Base-by-base conservation (phyloP, 257 asterid species). In the Eustoma russellianum region DNA sequence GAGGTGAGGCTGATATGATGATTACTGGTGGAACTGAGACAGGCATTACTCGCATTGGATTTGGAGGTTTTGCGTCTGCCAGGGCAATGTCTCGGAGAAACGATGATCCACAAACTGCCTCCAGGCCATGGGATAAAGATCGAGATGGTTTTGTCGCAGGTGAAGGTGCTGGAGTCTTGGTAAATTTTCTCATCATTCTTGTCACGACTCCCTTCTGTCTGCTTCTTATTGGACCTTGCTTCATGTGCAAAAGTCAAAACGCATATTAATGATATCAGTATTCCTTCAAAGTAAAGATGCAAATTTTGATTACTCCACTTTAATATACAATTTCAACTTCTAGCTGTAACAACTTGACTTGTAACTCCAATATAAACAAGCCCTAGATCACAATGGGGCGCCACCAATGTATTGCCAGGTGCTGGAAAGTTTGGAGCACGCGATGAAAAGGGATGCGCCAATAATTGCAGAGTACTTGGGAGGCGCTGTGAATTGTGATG, bases 1-100 rank as follows among this genome's bases (percentile, higher is more conserved):
- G 96, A 57, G 96, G 96, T 13, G 96, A 87, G 70, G 89, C 94
- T 55, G 96, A 83, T 77, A 50, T 81, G 62, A 87, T 87, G 93
- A 46, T 87, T 40, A 85, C 82, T 57, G 96, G 96, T 58, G 96
- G 94, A 63, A 81, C 93, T 38, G 96, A 87, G 65, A 94, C 96
- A 55, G 94, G 93, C 47, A 81, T 83, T 44, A 81, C 83, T 66
- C 96, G 89, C 0, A 81, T 83, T 61, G 94, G 96, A 28, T 64
- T 87, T 68, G 96, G 96, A 62, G 96, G 96, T 66, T 87, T 87
- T 46, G 93, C 81, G 54, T 94, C 96, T 5, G 83, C 94, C 57
- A 73, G 93, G 71, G 96, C 94, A 40, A 70, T 87, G 70, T 87
- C 96, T 57, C 94, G 83, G 59, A 81, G 96, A 79, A 87, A 87